Percentiles rank a stretch among this genome's conserved stretches.
phyloP scores from a whole-genome alignment of 1,139 yeast genomes.

The Kurtzmaniella quercitrusa region DNA sequence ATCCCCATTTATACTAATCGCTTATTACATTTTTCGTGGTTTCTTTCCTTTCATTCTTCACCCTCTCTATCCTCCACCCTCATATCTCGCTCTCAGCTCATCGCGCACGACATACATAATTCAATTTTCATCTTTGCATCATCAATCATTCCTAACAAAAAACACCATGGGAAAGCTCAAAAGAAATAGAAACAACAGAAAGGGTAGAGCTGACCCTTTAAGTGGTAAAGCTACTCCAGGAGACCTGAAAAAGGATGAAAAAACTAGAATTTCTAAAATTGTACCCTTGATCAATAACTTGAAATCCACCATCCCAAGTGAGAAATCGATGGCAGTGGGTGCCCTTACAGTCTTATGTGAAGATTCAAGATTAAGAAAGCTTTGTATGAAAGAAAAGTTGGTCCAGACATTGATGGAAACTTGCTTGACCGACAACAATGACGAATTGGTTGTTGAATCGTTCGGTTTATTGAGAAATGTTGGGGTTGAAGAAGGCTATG shows the following conservation, averaged over 20 bases:
- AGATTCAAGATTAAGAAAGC: conserved; percentile 57
- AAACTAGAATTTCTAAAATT: conserved; percentile 52
- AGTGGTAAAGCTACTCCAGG: conserved; percentile 21
- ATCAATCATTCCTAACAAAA: background rate
- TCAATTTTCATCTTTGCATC: background rate
- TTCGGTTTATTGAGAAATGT: conserved; percentile 78
- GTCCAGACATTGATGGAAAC: conserved; percentile 61
- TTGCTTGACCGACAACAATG: conserved; percentile 61
- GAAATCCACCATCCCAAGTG: conserved; percentile 61
- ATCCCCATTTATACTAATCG: too few species aligned
- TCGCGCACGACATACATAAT: background rate
- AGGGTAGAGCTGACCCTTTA: conserved; percentile 50
- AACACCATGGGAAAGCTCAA: conserved; percentile 69
- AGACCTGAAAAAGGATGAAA: conserved; percentile 41
- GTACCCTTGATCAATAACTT: conserved; percentile 66
- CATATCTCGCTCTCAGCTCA: background rate
- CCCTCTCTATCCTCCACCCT: too few species aligned
- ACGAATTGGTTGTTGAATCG: conserved; percentile 74
- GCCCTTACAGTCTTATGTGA: conserved; percentile 72
- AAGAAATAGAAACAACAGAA: conserved; percentile 61
- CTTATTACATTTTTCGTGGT: too few species aligned
- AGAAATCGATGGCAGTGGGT: conserved; percentile 72
- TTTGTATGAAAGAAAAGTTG: conserved; percentile 67
- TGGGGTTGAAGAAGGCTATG: conserved; percentile 87
- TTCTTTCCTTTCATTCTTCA: too few species aligned